Evolutionary conservation across 1,284 basidiomycete genomes (phyloP).

Genomic region (Malassezia slooffiae): DNA sequence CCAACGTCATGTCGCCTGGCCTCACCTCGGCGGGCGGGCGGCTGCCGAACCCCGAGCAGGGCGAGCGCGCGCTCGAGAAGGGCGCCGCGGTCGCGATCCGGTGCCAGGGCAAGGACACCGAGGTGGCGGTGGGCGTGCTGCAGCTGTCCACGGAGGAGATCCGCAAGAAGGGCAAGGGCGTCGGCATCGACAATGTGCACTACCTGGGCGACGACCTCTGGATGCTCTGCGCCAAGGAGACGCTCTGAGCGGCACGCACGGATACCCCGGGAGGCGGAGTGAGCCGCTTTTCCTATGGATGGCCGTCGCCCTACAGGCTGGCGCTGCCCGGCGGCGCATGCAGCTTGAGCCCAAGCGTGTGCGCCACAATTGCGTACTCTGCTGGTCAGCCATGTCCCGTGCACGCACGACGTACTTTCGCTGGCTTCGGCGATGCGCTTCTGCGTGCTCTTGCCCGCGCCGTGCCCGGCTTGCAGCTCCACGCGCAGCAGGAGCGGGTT

Average conservation of each 20-base stretch:
- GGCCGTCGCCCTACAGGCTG: too few relatives aligned
- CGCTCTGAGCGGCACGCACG: too few relatives aligned
- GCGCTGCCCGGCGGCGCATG: not conserved
- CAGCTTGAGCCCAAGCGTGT: constrained; percentile 32
- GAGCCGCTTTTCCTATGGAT: too few relatives aligned
- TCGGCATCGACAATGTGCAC: constrained; percentile 75
- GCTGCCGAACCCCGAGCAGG: constrained; percentile 57
- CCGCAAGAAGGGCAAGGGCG: constrained; percentile 72
- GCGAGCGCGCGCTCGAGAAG: constrained; percentile 58
- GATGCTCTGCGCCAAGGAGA: constrained; percentile 10
- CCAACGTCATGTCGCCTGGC: constrained; percentile 59
- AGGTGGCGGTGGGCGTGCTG: constrained; percentile 75
- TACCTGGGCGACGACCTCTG: constrained; percentile 55
- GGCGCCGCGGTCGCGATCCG: constrained; percentile 71
- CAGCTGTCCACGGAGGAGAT: constrained; percentile 81
- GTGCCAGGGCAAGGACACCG: constrained; percentile 91
- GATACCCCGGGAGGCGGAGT: too few relatives aligned
- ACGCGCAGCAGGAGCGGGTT: constrained; percentile 41
- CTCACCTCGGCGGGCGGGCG: constrained; percentile 81
- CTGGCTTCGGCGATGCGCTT: constrained; percentile 37
- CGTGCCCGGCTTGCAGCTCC: constrained; percentile 42
- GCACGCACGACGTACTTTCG: constrained; percentile 17
- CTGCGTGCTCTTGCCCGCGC: constrained; percentile 41
- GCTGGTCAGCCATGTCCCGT: constrained; percentile 2
- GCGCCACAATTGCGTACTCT: constrained; percentile 34